phyloP scores from a whole-genome alignment of 805 yeast genomes.

The Suhomyces pyralidae region DNA sequence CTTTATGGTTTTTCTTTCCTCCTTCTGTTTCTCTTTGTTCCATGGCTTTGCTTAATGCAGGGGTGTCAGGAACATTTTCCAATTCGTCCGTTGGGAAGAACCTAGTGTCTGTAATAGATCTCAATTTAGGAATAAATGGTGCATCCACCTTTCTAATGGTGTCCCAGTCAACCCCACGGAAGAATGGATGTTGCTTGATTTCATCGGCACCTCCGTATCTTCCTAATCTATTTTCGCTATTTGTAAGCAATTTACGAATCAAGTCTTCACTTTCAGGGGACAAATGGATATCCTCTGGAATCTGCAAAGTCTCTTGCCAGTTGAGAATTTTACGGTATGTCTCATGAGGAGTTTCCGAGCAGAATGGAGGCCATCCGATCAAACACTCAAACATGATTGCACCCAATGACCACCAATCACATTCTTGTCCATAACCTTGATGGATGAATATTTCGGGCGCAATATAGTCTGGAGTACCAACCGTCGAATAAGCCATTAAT shows the following conservation, averaged over 20 bases:
- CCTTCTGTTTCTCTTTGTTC: constrained; percentile 57
- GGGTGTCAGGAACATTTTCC: constrained; percentile 91
- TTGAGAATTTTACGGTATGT: constrained; percentile 87
- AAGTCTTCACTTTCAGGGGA: constrained; percentile 87
- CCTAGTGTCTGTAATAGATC: constrained; percentile 91
- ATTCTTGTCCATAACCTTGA: constrained; percentile 94
- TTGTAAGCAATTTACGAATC: constrained; percentile 71
- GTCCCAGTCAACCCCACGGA: constrained; percentile 95
- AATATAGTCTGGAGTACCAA: constrained; percentile 94
- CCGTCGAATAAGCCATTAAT: constrained; percentile 93
- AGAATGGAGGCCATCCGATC: constrained; percentile 97
- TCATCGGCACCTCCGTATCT: constrained; percentile 90
- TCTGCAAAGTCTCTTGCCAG: constrained; percentile 83
- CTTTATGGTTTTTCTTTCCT: constrained; percentile 54
- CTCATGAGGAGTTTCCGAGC: constrained; percentile 92
- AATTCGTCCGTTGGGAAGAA: constrained; percentile 98
- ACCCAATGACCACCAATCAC: constrained; percentile 98
- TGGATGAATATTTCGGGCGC: constrained; percentile 93
- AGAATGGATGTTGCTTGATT: constrained; percentile 85
- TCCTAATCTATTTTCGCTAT: constrained; percentile 78
- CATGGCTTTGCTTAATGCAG: constrained; percentile 55
- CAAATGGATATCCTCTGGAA: constrained; percentile 89
- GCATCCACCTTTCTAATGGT: constrained; percentile 85
- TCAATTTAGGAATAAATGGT: constrained; percentile 88
- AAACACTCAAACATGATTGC: constrained; percentile 96